Percentiles rank a stretch among this genome's conserved stretches.
Conservation (phyloP, 805 yeast genomes). For the Lipomyces lipofer region DNA sequence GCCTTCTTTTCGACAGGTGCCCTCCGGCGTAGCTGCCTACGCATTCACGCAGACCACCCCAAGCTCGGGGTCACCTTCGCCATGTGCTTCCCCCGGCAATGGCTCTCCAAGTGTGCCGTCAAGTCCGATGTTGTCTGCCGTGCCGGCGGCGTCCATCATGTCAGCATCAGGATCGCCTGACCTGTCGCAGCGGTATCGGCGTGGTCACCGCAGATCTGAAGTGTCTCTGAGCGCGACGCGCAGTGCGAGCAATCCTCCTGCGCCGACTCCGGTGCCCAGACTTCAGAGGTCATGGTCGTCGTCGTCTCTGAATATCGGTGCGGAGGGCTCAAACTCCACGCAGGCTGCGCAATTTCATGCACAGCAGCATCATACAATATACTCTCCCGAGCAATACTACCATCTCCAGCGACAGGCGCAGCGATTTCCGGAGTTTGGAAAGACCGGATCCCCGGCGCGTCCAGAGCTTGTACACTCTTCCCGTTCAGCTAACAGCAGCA, state of each 20-base stretch:
- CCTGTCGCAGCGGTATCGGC: slow-evolving; percentile 9
- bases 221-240: slow-evolving; percentile 9
- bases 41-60: slow-evolving; percentile 3
- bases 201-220: slow-evolving; percentile 17
- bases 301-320: neutral
- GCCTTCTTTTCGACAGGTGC: slow-evolving; percentile 18
- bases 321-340: neutral
- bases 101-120: neutral
- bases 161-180: neutral
- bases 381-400: slow-evolving; percentile 6
- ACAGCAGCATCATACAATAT: neutral
- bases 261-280: neutral
- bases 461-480: slow-evolving; percentile 1
- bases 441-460: slow-evolving; percentile 1
- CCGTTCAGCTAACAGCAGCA: neutral
- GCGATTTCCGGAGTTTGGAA: no score
- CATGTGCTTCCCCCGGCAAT: neutral
- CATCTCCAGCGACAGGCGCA: slow-evolving; percentile 2
- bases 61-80: neutral
- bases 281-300: slow-evolving; percentile 9
- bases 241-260: slow-evolving; percentile 9
- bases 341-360: neutral
- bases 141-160: neutral
- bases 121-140: neutral
- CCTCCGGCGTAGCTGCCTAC: neutral